phyloP scores from a whole-genome alignment of 78 protist species.

The Dictyostelium citrinum region DNA sequence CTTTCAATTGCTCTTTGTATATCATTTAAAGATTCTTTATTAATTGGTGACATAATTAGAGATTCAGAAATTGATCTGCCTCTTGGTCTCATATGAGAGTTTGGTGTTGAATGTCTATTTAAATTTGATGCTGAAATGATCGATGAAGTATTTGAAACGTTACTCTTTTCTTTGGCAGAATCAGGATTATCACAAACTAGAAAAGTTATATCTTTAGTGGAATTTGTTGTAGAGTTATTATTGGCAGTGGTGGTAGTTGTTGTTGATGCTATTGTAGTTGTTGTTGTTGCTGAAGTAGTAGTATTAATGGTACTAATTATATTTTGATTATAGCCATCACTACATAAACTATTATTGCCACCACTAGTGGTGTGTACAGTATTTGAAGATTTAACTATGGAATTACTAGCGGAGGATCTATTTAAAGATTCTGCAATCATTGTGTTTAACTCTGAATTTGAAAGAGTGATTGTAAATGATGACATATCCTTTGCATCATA shows the following conservation, averaged over 20 bases:
- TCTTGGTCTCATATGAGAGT: conserved; percentile 23
- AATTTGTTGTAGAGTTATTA: background rate
- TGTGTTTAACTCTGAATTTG: conserved; percentile 22
- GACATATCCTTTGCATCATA: conserved; percentile 43
- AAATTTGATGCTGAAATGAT: conserved; percentile 12
- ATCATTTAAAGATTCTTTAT: conserved; percentile 55
- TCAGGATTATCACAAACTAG: conserved; percentile 16
- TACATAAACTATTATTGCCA: background rate
- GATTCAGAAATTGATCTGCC: conserved; percentile 75
- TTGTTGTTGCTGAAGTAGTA: background rate
- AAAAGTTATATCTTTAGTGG: conserved; percentile 37
- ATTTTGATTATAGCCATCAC: background rate
- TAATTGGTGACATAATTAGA: conserved; percentile 27
- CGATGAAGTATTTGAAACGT: conserved; percentile 31
- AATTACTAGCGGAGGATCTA: conserved; percentile 28
- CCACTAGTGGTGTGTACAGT: background rate
- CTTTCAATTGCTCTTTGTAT: conserved; percentile 70
- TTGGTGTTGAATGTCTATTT: background rate
- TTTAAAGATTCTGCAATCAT: conserved; percentile 29
- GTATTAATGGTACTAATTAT: background rate
- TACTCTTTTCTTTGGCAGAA: conserved; percentile 30
- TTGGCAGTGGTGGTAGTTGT: background rate
- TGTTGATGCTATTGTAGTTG: too few species aligned
- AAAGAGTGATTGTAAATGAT: background rate
- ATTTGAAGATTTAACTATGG: background rate